Conservation (phyloP, 345 rosid genomes). For the Syzygium jambos region DNA sequence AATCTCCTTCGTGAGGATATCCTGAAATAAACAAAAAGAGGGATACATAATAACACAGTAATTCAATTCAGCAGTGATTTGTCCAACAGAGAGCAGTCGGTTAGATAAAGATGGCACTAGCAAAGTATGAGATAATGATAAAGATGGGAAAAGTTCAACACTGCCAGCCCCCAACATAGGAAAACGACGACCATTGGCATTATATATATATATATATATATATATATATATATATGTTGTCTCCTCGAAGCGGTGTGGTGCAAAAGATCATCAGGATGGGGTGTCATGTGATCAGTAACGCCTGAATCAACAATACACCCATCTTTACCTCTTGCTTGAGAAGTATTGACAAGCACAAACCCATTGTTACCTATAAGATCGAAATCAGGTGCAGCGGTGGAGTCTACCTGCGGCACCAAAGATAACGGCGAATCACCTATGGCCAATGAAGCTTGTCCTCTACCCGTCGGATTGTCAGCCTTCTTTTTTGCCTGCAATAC, state of each 20-base stretch:
- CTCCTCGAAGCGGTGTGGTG: not conserved
- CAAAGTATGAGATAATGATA: not conserved
- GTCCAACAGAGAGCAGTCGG: not conserved
- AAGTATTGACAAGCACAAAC: too few species aligned
- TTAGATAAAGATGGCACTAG: not conserved
- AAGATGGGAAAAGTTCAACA: not conserved
- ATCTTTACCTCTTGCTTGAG: not conserved
- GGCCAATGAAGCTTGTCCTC: too few species aligned
- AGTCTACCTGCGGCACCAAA: too few species aligned
- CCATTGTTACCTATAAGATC: too few species aligned
- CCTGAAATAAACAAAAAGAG: too few species aligned
- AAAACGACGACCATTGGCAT: not conserved
- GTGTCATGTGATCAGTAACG: not conserved
- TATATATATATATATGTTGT: too few species aligned
- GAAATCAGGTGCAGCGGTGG: too few species aligned
- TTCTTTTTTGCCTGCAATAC: not conserved
- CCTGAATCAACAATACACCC: not conserved
- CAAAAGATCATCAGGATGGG: not conserved
- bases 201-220: too few species aligned
- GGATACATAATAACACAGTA: not conserved
- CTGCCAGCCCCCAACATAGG: not conserved
- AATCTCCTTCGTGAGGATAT: constrained; percentile 1
- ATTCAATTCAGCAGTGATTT: not conserved
- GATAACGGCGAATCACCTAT: too few species aligned
- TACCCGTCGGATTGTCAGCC: not conserved